Percentiles rank a stretch among this genome's conserved stretches.
These are phyloP conservation scores for Candida saitoana DNA, from an alignment of 805 yeast species.

Conservation along the genomic window DNA sequence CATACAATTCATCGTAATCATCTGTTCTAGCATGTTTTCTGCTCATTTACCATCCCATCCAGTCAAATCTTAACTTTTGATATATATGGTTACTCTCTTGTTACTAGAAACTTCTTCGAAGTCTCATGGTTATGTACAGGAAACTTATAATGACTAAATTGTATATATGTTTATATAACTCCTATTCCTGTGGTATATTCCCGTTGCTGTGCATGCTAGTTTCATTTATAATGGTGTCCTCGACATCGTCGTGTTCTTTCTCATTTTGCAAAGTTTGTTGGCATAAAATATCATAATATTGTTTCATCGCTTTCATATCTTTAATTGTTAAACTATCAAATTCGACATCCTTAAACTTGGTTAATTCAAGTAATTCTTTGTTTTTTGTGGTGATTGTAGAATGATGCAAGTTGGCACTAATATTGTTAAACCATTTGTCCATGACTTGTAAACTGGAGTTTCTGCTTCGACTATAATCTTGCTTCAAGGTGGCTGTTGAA, in stretches of 20 bases:
- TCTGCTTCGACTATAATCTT: conserved; percentile 19
- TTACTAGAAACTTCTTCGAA: neutral
- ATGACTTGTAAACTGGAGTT: conserved; percentile 39
- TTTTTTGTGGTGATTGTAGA: conserved; percentile 7
- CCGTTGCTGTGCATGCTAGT: neutral
- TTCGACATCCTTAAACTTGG: conserved; percentile 29
- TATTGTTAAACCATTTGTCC: conserved; percentile 42
- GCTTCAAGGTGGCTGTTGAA: conserved; percentile 11
- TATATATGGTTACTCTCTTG: neutral
- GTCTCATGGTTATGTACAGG: neutral
- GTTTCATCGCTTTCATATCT: conserved; percentile 31
- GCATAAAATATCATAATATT: conserved; percentile 37
- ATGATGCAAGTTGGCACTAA: conserved; percentile 12
- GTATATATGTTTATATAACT: neutral
- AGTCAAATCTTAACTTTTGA: neutral
- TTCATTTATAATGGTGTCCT: neutral
- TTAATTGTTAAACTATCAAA: conserved; percentile 33
- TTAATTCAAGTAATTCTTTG: conserved; percentile 19
- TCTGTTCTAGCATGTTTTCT: conserved; percentile 9
- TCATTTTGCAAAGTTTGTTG: conserved; percentile 12
- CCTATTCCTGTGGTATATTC: neutral
- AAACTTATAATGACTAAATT: neutral
- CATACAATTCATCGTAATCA: conserved; percentile 7
- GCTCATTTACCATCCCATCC: conserved; percentile 2
- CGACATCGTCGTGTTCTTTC: conserved; percentile 5